Percentiles rank a stretch among this genome's conserved stretches.
Evolutionary conservation across 805 yeast species (phyloP).

Genomic region (Suhomyces sp.): DNA sequence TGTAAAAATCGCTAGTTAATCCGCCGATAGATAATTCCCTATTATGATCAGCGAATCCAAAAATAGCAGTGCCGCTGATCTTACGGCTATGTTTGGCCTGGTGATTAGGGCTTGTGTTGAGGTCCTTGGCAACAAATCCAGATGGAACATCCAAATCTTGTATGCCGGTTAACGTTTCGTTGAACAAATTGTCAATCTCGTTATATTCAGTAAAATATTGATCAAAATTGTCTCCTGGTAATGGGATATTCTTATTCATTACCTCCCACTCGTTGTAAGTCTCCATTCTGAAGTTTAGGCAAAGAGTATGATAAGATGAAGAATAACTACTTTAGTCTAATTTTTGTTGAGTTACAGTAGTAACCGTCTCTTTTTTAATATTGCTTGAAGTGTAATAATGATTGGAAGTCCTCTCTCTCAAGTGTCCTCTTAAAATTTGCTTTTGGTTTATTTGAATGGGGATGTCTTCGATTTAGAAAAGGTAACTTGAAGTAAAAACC

Average conservation of each 20-base stretch:
- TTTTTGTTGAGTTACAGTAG: background rate
- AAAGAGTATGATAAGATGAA: background rate
- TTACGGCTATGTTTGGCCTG: conserved; percentile 50
- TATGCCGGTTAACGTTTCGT: conserved; percentile 52
- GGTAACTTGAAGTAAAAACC: background rate
- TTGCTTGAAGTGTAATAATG: too few species aligned
- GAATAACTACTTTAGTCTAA: background rate
- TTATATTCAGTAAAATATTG: conserved; percentile 43
- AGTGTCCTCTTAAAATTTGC: background rate
- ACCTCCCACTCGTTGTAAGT: conserved; percentile 28
- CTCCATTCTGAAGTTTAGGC: conserved; percentile 14
- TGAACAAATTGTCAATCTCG: conserved; percentile 54
- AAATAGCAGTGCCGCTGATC: conserved; percentile 76
- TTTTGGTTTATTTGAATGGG: background rate
- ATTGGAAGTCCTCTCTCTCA: background rate
- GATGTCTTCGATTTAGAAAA: background rate
- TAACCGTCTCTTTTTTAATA: background rate
- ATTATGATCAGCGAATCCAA: conserved; percentile 67
- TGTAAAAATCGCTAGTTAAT: conserved; percentile 21
- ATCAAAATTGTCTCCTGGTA: conserved; percentile 55
- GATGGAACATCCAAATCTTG: conserved; percentile 66
- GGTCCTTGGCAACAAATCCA: conserved; percentile 27
- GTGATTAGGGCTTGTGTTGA: conserved; percentile 9
- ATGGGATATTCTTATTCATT: conserved; percentile 26
- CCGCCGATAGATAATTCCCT: conserved; percentile 63